phyloP scores from a whole-genome alignment of 352 stramenopile species.

The Pythium oligandrum region DNA sequence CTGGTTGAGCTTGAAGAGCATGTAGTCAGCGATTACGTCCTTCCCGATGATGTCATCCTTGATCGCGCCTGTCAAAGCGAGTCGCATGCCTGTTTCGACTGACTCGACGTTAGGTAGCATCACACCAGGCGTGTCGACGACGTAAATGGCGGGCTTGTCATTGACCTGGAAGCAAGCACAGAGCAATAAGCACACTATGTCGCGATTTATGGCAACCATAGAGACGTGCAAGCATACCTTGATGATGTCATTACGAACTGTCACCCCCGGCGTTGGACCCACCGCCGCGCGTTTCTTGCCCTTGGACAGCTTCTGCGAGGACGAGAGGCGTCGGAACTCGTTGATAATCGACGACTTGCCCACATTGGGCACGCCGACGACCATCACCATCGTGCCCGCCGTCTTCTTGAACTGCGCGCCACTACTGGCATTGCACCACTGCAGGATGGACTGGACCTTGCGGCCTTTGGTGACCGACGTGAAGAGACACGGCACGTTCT shows the following conservation, averaged over 20 bases:
- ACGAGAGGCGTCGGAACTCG: slow-evolving; percentile 71
- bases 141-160: slow-evolving; percentile 81
- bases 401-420: slow-evolving; percentile 80
- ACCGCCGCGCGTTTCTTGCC: slow-evolving; percentile 79
- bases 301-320: slow-evolving; percentile 69
- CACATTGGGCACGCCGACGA: slow-evolving; percentile 88
- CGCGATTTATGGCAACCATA: too few relatives aligned
- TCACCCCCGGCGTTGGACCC: slow-evolving; percentile 80
- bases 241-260: slow-evolving; percentile 84
- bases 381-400: slow-evolving; percentile 85
- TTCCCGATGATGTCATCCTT: slow-evolving; percentile 84
- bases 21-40: slow-evolving; percentile 86
- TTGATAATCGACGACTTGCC: slow-evolving; percentile 90
- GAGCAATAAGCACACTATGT: too few relatives aligned
- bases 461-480: slow-evolving; percentile 76
- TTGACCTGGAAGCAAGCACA: slow-evolving; percentile 42
- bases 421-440: slow-evolving; percentile 77
- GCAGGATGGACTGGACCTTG: slow-evolving; percentile 65
- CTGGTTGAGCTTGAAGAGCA: slow-evolving; percentile 86
- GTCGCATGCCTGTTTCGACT: slow-evolving; percentile 72
- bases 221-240: slow-evolving; percentile 38
- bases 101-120: slow-evolving; percentile 85
- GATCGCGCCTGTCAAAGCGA: slow-evolving; percentile 83
- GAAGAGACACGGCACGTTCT: slow-evolving; percentile 63
- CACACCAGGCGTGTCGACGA: slow-evolving; percentile 86